Conservation (phyloP, 2,329 filamentous ascomycete genomes). For the Trichophyton simii region DNA sequence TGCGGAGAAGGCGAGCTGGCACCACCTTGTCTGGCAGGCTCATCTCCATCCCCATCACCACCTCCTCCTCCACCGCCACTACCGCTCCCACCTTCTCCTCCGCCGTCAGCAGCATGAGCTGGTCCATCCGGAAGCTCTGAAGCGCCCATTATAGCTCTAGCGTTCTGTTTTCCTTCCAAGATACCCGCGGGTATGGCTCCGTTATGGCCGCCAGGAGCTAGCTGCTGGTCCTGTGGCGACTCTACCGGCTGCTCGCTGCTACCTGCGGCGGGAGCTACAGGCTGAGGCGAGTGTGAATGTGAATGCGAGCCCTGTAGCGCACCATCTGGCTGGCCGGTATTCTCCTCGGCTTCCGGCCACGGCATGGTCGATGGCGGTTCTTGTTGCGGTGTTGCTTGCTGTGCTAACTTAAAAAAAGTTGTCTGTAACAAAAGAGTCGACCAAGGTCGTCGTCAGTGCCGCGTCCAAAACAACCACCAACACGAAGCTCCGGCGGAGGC, state of each 20-base stretch:
- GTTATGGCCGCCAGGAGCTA: neutral
- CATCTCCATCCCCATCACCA: slow-evolving; percentile 26
- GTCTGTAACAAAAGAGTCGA: neutral
- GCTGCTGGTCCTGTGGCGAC: neutral
- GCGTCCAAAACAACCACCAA: neutral
- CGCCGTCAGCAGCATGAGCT: slow-evolving; percentile 25
- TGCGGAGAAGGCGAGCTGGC: slow-evolving; percentile 17
- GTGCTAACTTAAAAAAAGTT: neutral
- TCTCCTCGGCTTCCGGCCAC: slow-evolving; percentile 23
- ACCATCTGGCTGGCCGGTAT: slow-evolving; percentile 25
- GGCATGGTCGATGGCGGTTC: slow-evolving; percentile 18
- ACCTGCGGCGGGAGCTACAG: neutral
- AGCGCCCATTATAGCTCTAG: slow-evolving; percentile 40
- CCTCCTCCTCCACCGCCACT: no score
- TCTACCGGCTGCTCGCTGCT: neutral
- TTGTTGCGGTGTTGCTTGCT: no score
- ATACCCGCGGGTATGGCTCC: neutral
- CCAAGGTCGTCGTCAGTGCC: neutral
- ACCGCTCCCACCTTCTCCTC: no score
- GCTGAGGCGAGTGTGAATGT: neutral
- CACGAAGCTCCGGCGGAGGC: neutral
- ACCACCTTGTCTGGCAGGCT: slow-evolving; percentile 11
- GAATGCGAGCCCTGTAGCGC: neutral
- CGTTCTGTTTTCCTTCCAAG: slow-evolving; percentile 32
- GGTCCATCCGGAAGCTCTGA: slow-evolving; percentile 21